Evolutionary conservation across 2,329 filamentous ascomycete species (phyloP).

Genomic region (Colletotrichum incanum): DNA sequence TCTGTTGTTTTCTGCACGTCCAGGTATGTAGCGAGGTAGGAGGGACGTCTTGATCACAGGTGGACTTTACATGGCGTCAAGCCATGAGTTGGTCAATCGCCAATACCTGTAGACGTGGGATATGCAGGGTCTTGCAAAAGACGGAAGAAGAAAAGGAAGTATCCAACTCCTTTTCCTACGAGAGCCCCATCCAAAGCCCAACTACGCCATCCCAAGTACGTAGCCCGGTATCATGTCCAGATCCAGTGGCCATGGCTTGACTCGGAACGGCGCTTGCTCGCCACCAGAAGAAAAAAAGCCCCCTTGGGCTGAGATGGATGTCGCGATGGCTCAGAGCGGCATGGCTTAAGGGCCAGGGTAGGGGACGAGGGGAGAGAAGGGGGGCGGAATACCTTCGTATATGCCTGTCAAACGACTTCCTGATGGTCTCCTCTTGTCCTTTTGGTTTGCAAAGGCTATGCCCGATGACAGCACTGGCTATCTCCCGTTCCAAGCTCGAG

Average conservation of each 20-base stretch:
- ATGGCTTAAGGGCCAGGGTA: conserved; percentile 18
- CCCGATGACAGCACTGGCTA: conserved; percentile 5
- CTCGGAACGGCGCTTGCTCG: conserved; percentile 33
- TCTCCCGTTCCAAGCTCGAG: background rate
- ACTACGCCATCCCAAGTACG: conserved; percentile 25
- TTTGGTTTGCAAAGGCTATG: conserved; percentile 4
- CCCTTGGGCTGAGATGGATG: conserved; percentile 27
- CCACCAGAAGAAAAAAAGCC: conserved; percentile 14
- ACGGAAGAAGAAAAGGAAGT: background rate
- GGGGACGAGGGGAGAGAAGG: background rate
- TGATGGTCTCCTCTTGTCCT: background rate
- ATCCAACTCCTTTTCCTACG: conserved; percentile 3
- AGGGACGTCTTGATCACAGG: conserved; percentile 4
- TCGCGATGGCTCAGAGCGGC: conserved; percentile 21
- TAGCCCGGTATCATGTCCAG: conserved; percentile 34
- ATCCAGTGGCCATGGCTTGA: conserved; percentile 27
- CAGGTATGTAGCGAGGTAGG: background rate
- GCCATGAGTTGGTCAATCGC: conserved; percentile 23
- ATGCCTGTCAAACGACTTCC: conserved; percentile 18
- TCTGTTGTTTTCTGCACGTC: background rate
- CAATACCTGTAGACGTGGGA: conserved; percentile 23
- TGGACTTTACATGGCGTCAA: conserved; percentile 3
- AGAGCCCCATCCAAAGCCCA: conserved; percentile 5
- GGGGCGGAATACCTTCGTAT: conserved; percentile 2
- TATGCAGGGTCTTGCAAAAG: conserved; percentile 39